Evolutionary conservation across 2,329 filamentous ascomycete genomes (phyloP), one percentile per base, ranked within the genome.

Genomic region (Alternaria alternata): DNA sequence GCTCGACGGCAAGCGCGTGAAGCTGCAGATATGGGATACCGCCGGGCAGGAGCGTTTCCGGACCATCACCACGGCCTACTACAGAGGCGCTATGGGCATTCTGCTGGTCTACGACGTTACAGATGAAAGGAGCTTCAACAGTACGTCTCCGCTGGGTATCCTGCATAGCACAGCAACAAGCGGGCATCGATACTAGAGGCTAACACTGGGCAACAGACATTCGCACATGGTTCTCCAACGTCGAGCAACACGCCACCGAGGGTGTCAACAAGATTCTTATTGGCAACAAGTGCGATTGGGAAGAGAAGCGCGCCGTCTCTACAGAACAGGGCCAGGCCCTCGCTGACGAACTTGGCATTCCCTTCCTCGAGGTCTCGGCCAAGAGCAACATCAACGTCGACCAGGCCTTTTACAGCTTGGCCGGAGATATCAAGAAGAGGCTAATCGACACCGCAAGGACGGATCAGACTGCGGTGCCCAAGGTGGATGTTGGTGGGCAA

Each of bases 381-480:
- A 99, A 99, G 87, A 94, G 92, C 84, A 98, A 98, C 84, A 97
- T 97, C 88, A 99, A 99, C 83, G 96, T 99, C 82, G 95, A 99
- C 82, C 94, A 97, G 84, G 95, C 95, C 18, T 99, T 99, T 80
- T 98, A 96, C 85, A 94, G 87, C 79, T 88, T 99, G 71, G 95
- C 95, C 16, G 88, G 91, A 67, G 94, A 98, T 78, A 98, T 99
- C 85, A 99, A 99, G 89, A 97, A 97, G 87, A 89, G 93, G 71
- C 90, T 97, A 80, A 95, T 97, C 81, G 94, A 98, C 80, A 96
- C 90, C 66, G 88, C 89, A 69, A 93, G 94, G 85, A 88, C 88
- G 66, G 91, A 95, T 70, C 70, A 71, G 60, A 63, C 70, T 4
- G 32, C 65, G 14, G 69, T 62, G 8, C 65, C 68, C 20, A 74